Base-by-base conservation (phyloP, 495 filamentous ascomycete genomes). In the Usnea hakonensis region DNA sequence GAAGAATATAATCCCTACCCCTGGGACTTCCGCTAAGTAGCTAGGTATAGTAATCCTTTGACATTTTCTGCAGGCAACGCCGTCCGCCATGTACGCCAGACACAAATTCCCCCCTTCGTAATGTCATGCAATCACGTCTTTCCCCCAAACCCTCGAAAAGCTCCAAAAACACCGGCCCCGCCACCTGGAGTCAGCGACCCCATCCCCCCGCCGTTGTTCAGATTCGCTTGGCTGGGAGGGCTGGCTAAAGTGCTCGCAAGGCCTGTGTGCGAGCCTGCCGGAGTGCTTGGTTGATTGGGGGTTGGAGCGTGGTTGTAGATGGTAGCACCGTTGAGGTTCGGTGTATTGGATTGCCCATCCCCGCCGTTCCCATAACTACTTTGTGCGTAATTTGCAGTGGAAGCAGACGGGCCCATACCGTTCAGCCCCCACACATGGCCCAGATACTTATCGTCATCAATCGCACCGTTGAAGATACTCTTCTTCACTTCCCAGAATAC, bases 391-490 rank as follows among this genome's bases (percentile, higher is more conserved):
- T 43, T 64, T 58, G 57, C 54, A 56, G 63, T 50, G 21, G 71
- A 69, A 64, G 69, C 66, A 32, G 65, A 50, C 33, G 67, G 30
- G 44, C 64, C 55, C 36, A 57, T 62, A 5, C 86, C 85, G 66
- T 88, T 89, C 58, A 97, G 77, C 14, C 92, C 92, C 89, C 91
- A 97, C 64, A 96, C 87, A 70, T 93, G 91, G 37, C 87, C 87
- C 8, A 88, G 78, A 66, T 90, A 88, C 56, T 90, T 89, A 57
- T 86, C 81, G 11, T 85, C 78, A 55, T 83, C 79, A 54, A 95
- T 92, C 40, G 80, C 79, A 57, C 91, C 91, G 66, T 87, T 86
- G 75, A 95, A 95, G 48, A 97, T 90, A 52, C 86, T 78, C 67
- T 91, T 88, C 46, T 90, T 81, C 74, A 92, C 83, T 69, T 89